Evolutionary conservation across 2,329 filamentous ascomycete species (phyloP), one percentile per base, ranked within the genome.

Genomic region (Orbilia brochopaga): DNA sequence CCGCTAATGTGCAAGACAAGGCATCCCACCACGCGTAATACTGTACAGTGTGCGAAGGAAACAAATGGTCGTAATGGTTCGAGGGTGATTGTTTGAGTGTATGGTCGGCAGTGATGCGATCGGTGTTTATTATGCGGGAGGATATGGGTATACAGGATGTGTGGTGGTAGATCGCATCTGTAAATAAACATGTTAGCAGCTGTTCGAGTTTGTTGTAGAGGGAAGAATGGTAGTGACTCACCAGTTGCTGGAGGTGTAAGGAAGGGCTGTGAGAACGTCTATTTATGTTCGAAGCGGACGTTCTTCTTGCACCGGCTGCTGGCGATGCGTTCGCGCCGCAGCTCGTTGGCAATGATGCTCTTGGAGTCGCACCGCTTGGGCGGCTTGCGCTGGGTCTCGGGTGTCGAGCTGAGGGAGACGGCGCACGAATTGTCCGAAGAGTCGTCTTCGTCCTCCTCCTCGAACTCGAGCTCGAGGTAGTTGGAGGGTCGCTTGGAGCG

Each of bases 11-110:
- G 66, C 66, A 64, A 69, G 55, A 54, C 55, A 59, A 40, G 59
- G 59, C 58, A 59, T 59, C 46, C 66, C 66, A 64, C 66, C 66
- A 70, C 66, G 66, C 66, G 66, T 64, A 70, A 70, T 70, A 70
- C 65, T 70, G 59, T 70, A 70, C 66, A 70, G 59, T 60, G 42
- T 60, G 44, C 50, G 50, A 37, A 23, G 44, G 46, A 64, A 58
- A 53, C 53, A 70, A 60, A 70, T 64, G 24, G 53, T 69, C 66
- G 66, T 70, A 64, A 70, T 70, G 24, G 30, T 42, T 48, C n/a
- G 30, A 58, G 63, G 65, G 65, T 54, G 48, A 51, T 40, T 54
- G n/a, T n/a, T n/a, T n/a, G n/a, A n/a, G n/a, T n/a, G n/a, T n/a
- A n/a, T n/a, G n/a, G n/a, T n/a, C n/a, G n/a, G n/a, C n/a, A n/a